These are phyloP conservation scores for Xylariales sp. DNA, from an alignment of 2,329 filamentous ascomycete species.

Conservation along the genomic window DNA sequence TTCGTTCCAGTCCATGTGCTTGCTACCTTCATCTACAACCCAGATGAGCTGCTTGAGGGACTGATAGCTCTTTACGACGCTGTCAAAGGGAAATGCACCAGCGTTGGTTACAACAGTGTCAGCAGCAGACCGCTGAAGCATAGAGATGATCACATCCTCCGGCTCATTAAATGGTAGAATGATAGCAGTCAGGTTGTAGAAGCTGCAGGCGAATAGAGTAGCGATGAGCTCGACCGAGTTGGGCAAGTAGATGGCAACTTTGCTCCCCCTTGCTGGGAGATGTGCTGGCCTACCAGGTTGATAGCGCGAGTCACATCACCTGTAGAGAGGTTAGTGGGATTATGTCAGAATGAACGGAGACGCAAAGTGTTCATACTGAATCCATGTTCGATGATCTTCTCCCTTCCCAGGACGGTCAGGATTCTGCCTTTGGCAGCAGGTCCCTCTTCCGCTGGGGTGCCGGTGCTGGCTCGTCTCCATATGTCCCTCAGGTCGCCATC, in stretches of 20 bases:
- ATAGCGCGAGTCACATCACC: conserved; percentile 79
- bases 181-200: conserved; percentile 81
- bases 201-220: conserved; percentile 80
- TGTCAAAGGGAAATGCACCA: conserved; percentile 77
- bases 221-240: conserved; percentile 88
- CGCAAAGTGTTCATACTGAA: conserved; percentile 43
- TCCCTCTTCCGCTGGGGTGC: conserved; percentile 59
- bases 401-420: conserved; percentile 72
- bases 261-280: conserved; percentile 68
- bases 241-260: conserved; percentile 83
- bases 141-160: conserved; percentile 62
- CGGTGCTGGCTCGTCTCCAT: conserved; percentile 70
- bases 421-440: conserved; percentile 63
- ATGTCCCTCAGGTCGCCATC: conserved; percentile 89
- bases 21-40: conserved; percentile 87
- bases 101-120: conserved; percentile 82
- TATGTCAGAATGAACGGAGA: no score
- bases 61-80: conserved; percentile 63
- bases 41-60: conserved; percentile 76
- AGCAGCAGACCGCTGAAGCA: conserved; percentile 68
- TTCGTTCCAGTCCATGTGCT: conserved; percentile 93
- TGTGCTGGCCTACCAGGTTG: conserved; percentile 75
- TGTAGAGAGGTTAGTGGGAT: conserved; percentile 28
- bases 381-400: conserved; percentile 69
- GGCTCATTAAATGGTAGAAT: conserved; percentile 79